Evolutionary conservation across 2,329 filamentous ascomycete genomes (phyloP), one percentile per base, ranked within the genome.

Genomic region (Paraphoma chrysanthemicola): DNA sequence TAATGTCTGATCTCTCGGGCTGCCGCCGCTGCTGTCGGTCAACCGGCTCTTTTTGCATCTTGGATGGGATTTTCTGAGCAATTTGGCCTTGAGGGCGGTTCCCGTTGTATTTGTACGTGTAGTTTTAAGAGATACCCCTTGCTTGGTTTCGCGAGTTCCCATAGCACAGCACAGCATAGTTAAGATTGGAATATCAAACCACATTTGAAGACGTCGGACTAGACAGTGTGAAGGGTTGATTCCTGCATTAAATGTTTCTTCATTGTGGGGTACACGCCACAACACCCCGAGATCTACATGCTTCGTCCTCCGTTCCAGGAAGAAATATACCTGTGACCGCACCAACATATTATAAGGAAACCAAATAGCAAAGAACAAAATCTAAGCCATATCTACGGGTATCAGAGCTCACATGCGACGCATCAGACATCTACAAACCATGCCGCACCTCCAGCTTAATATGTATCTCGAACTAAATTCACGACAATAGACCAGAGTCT

Each of bases 121-220:
- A 68, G 51, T 67, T 67, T 69, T 64, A 65, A 64, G 65, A 70
- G 69, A 72, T 72, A 72, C 69, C 68, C 69, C 67, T 52, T 48
- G 41, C 38, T 56, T 36, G 48, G 48, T 48, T 56, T 23, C 23
- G 23, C 23, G 23, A 23, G 31, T 10, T 36, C 9, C 31, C 18
- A 10, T 28, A 33, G 43, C 49, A 36, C 29, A 47, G 28, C 41
- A 46, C n/a, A 44, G 48, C 39, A 54, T n/a, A 2, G 42, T 17
- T 42, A 16, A 42, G 39, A 38, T 43, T 52, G 42, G 36, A 56
- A 50, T 56, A 48, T 52, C 39, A 56, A 42, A 49, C 44, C 23
- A 14, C 23, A 46, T 10, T 31, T 1, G 16, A 14, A 6, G 8
- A 38, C n/a, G 33, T n/a, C n/a, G 33, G 33, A 38, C 23, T 23